Evolutionary conservation across 2,329 filamentous ascomycete species (phyloP).

Genomic region (Colletotrichum melonis): DNA sequence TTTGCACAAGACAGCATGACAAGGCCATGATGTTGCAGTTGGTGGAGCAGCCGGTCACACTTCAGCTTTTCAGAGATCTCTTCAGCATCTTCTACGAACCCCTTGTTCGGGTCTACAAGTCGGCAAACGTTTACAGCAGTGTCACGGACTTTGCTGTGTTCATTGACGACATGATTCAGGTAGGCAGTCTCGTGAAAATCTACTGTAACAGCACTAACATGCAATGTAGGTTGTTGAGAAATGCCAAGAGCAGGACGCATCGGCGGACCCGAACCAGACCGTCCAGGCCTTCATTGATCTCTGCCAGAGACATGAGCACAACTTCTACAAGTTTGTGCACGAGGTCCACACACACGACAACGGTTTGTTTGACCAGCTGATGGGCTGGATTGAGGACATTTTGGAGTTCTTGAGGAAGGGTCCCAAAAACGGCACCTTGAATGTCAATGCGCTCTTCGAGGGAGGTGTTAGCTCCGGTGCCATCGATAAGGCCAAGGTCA

Average conservation of each 20-base stretch:
- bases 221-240: constrained; percentile 67
- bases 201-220: neutral
- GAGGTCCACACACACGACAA: constrained; percentile 98
- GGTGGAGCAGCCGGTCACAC: constrained; percentile 95
- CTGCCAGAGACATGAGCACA: constrained; percentile 92
- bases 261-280: constrained; percentile 96
- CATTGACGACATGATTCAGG: constrained; percentile 90
- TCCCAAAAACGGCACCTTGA: constrained; percentile 84
- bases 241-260: constrained; percentile 81
- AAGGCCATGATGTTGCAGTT: constrained; percentile 97
- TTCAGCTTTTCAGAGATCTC: constrained; percentile 94
- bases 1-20: constrained; percentile 90
- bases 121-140: constrained; percentile 96
- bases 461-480: constrained; percentile 76
- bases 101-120: constrained; percentile 96
- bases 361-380: constrained; percentile 93
- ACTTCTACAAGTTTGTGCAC: constrained; percentile 99
- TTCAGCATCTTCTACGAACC: constrained; percentile 99
- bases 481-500: constrained; percentile 78
- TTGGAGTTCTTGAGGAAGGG: constrained; percentile 92
- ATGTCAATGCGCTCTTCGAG: constrained; percentile 94
- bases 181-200: constrained; percentile 48
- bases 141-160: constrained; percentile 97
- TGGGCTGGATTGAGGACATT: constrained; percentile 97
- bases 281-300: constrained; percentile 98